Base-by-base conservation (phyloP, 176 grass and related monocot species). In the Thalia dealbata region DNA sequence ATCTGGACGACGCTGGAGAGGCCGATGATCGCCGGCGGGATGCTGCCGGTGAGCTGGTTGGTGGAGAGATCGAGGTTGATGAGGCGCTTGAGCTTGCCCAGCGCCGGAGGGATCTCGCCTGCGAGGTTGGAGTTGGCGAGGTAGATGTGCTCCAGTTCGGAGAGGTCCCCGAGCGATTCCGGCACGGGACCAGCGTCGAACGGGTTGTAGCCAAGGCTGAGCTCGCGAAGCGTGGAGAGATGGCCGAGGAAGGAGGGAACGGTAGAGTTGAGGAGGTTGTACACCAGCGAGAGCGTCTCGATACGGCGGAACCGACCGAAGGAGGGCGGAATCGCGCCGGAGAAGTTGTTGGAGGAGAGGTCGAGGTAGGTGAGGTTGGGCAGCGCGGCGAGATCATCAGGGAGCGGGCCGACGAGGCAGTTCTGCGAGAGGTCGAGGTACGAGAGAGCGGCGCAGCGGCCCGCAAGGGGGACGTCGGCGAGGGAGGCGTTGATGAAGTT, bases 401-500 rank as follows among this genome's bases (percentile, higher is more conserved):
- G 92, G 42, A 96, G 85, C 9, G 73, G 75, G n/a, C 93, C 93
- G 0, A 90, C 84, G 19, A 96, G 71, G 0, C 19, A 0, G 85
- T 96, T 96, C 27, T 64, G 32, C 7, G 75, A 90, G 12, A 96
- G 89, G 80, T 96, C 87, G 23, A 96, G 84, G 54, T 44, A 70
- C 6, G 21, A n/a, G 2, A 96, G 84, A 6, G 73, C 69, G 26
- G 10, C 29, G 67, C 88, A 87, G 6, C 43, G 38, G 2, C 32
- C 32, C 32, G 10, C 62, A 68, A 85, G 0, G 42, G 43, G 25
- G 32, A 50, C 56, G 23, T 74, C 27, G 26, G 48, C 3, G 44
- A 90, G 82, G 50, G 82, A 78, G 19, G 89, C 85, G 24, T 91
- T 91, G 79, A 96, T 82, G 86, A 80, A 96, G 82, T 96, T 96